phyloP scores from a whole-genome alignment of 352 stramenopile genomes.

The Globisporangium middletonii region DNA sequence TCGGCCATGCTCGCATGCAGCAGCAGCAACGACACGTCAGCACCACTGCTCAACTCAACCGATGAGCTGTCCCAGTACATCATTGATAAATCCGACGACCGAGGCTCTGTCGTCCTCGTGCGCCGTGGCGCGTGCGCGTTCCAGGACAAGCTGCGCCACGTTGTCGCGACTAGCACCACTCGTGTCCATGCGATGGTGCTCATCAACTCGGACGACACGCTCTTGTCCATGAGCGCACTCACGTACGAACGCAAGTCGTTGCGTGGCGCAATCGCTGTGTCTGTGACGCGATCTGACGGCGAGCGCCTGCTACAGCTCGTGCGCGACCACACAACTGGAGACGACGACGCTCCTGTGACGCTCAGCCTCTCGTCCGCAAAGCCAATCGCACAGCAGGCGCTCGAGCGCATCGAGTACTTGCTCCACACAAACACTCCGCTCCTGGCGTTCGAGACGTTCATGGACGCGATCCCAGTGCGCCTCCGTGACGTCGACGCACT shows the following conservation, averaged over 20 bases:
- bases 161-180: constrained; percentile 1
- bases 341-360: not conserved
- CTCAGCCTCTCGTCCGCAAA: not conserved
- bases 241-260: constrained; percentile 9
- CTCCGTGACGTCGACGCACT: constrained; percentile 15
- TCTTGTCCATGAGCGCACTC: constrained; percentile 21
- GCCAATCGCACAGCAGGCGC: constrained; percentile 13
- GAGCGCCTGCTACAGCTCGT: constrained; percentile 17
- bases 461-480: constrained; percentile 1
- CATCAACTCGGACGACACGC: constrained; percentile 29
- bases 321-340: not conserved
- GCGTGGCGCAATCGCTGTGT: constrained; percentile 16
- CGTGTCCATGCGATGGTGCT: constrained; percentile 23
- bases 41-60: not conserved
- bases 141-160: constrained; percentile 20
- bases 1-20: constrained; percentile 18
- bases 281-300: constrained; percentile 20
- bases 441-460: constrained; percentile 26
- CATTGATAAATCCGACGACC: not conserved
- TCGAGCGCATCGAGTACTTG: constrained; percentile 31
- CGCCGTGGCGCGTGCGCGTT: constrained; percentile 35
- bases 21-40: not conserved
- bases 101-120: constrained; percentile 19
- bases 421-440: constrained; percentile 25
- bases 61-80: no score